These are phyloP conservation scores for Viola odorata DNA, from an alignment of 345 rosid species.

Conservation along the genomic window DNA sequence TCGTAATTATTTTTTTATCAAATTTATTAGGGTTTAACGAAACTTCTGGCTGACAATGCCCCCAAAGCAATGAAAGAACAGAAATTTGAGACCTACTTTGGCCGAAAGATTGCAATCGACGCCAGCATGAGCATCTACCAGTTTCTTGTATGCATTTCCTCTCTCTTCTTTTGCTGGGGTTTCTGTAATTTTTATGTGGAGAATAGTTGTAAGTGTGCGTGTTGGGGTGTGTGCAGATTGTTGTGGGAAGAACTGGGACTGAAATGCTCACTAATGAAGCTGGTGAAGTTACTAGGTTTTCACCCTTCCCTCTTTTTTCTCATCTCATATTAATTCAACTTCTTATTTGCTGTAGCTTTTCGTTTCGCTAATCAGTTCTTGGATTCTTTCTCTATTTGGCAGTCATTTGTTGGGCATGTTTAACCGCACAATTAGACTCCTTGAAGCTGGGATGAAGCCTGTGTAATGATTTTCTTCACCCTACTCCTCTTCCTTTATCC, in stretches of 20 bases:
- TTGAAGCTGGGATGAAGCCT: slow-evolving; percentile 96
- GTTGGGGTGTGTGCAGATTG: slow-evolving; percentile 50
- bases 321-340: too few relatives aligned
- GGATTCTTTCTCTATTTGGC: slow-evolving; percentile 5
- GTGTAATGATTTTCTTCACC: slow-evolving; percentile 43
- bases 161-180: neutral
- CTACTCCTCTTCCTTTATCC: neutral
- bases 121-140: slow-evolving; percentile 99
- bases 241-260: slow-evolving; percentile 83
- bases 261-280: slow-evolving; percentile 94
- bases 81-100: slow-evolving; percentile 85
- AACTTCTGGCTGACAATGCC: slow-evolving; percentile 91
- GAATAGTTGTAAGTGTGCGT: neutral
- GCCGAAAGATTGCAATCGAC: slow-evolving; percentile 88
- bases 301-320: neutral
- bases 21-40: slow-evolving; percentile 73
- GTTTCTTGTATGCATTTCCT: slow-evolving; percentile 54
- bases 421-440: slow-evolving; percentile 80
- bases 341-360: neutral
- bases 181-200: neutral
- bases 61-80: slow-evolving; percentile 88
- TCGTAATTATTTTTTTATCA: too few relatives aligned
- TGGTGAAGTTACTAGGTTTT: slow-evolving; percentile 91
- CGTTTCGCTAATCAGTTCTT: neutral
- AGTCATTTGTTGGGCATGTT: slow-evolving; percentile 99